Conservation (phyloP, 306 rosid species). For the Lagenaria siceraria region DNA sequence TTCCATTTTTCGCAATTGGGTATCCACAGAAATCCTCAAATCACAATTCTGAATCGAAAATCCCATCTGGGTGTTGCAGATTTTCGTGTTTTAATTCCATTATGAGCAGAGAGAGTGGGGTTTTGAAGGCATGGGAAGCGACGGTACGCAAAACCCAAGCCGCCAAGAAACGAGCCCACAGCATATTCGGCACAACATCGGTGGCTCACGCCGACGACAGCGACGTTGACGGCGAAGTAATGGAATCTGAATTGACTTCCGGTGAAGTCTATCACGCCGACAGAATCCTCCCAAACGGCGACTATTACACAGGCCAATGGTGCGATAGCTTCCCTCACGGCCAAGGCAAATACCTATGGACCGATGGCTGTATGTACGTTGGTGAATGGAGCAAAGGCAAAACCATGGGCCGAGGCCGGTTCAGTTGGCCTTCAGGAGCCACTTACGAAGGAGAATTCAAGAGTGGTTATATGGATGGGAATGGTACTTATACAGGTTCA, state of each 20-base stretch:
- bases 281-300: slow-evolving; percentile 68
- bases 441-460: slow-evolving; percentile 89
- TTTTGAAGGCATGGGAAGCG: slow-evolving; percentile 90
- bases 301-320: slow-evolving; percentile 84
- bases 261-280: slow-evolving; percentile 42
- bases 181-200: slow-evolving; percentile 47
- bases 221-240: slow-evolving; percentile 9
- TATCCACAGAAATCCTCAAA: background rate
- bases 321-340: slow-evolving; percentile 68
- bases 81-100: background rate
- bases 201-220: slow-evolving; percentile 17
- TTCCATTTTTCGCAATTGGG: background rate
- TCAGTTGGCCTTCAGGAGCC: slow-evolving; percentile 92
- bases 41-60: background rate
- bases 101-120: slow-evolving; percentile 62
- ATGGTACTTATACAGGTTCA: slow-evolving; percentile 42
- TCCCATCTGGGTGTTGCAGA: background rate
- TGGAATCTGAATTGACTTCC: slow-evolving; percentile 3
- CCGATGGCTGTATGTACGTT: slow-evolving; percentile 75
- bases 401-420: slow-evolving; percentile 68
- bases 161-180: slow-evolving; percentile 75
- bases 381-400: slow-evolving; percentile 79
- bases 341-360: slow-evolving; percentile 72
- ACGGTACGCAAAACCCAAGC: slow-evolving; percentile 72
- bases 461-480: slow-evolving; percentile 72